Evolutionary conservation across 2,329 filamentous ascomycete species (phyloP), one percentile per base, ranked within the genome.

Genomic region (Colletotrichum simmondsii): DNA sequence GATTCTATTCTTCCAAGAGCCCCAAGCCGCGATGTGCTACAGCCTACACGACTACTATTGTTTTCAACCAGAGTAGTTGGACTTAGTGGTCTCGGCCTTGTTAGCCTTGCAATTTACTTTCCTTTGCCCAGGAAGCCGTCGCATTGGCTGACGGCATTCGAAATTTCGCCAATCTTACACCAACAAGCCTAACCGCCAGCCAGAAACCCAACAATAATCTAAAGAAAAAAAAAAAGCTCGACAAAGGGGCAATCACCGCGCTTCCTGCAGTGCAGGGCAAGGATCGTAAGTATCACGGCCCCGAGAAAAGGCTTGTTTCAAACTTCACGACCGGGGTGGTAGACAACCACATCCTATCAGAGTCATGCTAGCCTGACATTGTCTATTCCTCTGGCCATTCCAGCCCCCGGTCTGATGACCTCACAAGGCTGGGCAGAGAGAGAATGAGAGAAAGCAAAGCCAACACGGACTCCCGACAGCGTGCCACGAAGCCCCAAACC

Each of bases 231-330:
- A 61, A 19, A 28, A 52, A 28, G 12, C n/a, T 30, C 11, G 46
- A 53, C 16, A 69, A 65, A 52, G 35, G 35, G 12, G 37, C 28
- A 53, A n/a, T 22, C 7, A 49, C 30, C 11, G 30, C 24, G 2
- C 11, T 62, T 46, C 37, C 52, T 69, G 60, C 53, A 67, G 62
- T 61, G 53, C 42, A 65, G 54, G 37, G 42, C 26, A 32, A 28
- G 54, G 53, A 65, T 42, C 64, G 32, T 26, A 30, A 19, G 28
- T 26, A 71, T 65, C 37, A n/a, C 49, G 30, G 61, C 37, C 46
- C 68, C 57, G 37, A 35, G 37, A 16, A 67, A 59, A 73, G 61
- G 61, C 70, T 65, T 73, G 70, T 74, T 74, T 74, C 65, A 71
- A 57, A 73, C 70, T 42, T 63, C 57, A 58, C 26, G 14, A 30